Base-by-base conservation (phyloP, 306 rosid genomes). In the Cicer pinnatifidum region DNA sequence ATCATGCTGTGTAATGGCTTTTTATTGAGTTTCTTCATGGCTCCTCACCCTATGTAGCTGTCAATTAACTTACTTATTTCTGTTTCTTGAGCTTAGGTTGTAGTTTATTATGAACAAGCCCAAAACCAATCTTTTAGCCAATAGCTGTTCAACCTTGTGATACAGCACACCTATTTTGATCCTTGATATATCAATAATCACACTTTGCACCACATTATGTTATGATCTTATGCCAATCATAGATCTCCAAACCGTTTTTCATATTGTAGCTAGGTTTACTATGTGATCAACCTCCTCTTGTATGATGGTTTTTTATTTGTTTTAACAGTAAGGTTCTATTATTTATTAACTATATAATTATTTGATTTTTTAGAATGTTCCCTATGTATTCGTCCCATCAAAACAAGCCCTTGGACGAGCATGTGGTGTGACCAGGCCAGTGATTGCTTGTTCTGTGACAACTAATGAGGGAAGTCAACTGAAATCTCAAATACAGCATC, bases 361-460 rank as follows among this genome's bases (percentile, higher is more conserved):
- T 69, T 59, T 71, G 13, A 70, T 72, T 71, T 82, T 58, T 58
- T 39, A 93, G 98, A 91, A 93, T 82, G 98, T 91, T 16, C 97
- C 96, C 8, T 91, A 93, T 7, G 94, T 93, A 2, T 93, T 93
- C 1, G 91, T 93, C 57, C 91, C 94, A 9, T 93, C 98, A 0
- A 93, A 93, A 69, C 97, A 93, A 87, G 98, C 97, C 19, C 97
- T 93, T 54, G 98, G 96, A 15, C 85, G 98, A 48, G 98, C 97
- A 6, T 91, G 98, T 41, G 98, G 98, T 1, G 98, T 93, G 16
- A 89, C 98, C 5, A 78, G 98, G 69, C 92, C 98, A n/a, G 96
- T 93, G 69, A 91, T 93, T 68, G 96, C 98, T 1, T 87, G 92
- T 74, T 93, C 98, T 41, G 98, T 93, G 73, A 91, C 97, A 9